These are phyloP conservation scores for Neurospora discreta DNA, from an alignment of 495 filamentous ascomycete species.

Conservation along the genomic window DNA sequence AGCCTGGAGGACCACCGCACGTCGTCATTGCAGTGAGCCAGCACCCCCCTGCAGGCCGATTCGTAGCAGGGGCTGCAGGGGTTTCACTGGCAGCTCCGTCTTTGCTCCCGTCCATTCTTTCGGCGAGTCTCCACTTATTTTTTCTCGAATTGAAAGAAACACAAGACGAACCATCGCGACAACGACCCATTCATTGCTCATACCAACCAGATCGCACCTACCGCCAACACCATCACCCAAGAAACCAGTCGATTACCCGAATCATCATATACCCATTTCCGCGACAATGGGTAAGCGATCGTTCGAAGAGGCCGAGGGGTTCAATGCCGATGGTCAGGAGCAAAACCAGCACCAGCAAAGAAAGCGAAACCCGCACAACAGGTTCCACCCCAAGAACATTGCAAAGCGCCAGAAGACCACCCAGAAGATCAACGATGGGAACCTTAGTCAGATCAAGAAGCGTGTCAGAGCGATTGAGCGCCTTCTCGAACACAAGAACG, in stretches of 20 bases:
- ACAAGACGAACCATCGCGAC: background rate
- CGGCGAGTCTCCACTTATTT: background rate
- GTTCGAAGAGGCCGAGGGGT: conserved; percentile 13
- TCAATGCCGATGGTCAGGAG: conserved; percentile 3
- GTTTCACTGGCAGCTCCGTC: background rate
- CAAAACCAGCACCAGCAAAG: conserved; percentile 4
- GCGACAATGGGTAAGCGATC: conserved; percentile 15
- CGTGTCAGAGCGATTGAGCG: conserved; percentile 49
- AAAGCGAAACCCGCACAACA: background rate
- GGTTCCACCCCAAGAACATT: conserved; percentile 9
- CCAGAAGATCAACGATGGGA: conserved; percentile 19
- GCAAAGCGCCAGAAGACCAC: conserved; percentile 24
- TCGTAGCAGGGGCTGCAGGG: background rate
- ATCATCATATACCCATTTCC: too few species aligned
- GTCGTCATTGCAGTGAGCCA: background rate
- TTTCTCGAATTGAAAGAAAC: background rate
- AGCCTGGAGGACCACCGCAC: too few species aligned
- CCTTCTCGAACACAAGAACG: conserved; percentile 44
- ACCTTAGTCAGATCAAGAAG: conserved; percentile 41
- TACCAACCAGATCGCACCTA: background rate
- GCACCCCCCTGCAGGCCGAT: background rate
- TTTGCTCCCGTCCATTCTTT: background rate
- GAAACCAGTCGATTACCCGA: too few species aligned
- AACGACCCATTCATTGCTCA: background rate
- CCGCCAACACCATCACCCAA: background rate